phyloP scores from a whole-genome alignment of 1,139 yeast species.

The Saccharomyces uvarum region DNA sequence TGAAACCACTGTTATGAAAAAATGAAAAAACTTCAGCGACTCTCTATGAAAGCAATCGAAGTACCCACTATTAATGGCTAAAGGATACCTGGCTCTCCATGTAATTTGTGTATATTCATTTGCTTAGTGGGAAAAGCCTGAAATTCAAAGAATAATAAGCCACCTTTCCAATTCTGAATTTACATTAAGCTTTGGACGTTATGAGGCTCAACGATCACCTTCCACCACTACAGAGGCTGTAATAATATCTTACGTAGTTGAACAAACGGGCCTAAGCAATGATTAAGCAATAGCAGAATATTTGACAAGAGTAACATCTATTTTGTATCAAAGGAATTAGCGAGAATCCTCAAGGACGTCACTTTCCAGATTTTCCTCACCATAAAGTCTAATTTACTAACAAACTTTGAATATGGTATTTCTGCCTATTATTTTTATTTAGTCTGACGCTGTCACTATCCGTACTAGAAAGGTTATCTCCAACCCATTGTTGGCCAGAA shows the following conservation, averaged over 20 bases:
- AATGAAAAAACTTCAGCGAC: not conserved
- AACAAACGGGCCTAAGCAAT: not conserved
- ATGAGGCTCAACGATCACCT: not conserved
- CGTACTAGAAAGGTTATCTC: constrained; percentile 99
- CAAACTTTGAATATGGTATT: constrained; percentile 34
- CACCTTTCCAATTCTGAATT: not conserved
- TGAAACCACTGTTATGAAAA: no score
- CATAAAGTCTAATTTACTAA: constrained; percentile 10
- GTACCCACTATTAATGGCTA: not conserved
- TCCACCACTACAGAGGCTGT: not conserved
- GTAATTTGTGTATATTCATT: not conserved
- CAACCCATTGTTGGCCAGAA: constrained; percentile 99
- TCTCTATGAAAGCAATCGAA: no score
- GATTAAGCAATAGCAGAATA: not conserved
- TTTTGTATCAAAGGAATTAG: not conserved
- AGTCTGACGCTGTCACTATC: constrained; percentile 94
- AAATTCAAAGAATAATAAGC: not conserved
- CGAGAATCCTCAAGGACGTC: not conserved
- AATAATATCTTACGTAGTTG: not conserved
- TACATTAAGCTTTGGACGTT: not conserved
- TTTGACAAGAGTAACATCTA: not conserved
- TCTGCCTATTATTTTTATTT: constrained; percentile 30
- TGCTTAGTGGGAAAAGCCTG: not conserved
- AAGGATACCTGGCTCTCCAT: not conserved
- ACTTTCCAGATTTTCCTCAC: not conserved